Evolutionary conservation across 371 early-diverging fungal species (phyloP).

Genomic region (Basidiobolus meristosporus): DNA sequence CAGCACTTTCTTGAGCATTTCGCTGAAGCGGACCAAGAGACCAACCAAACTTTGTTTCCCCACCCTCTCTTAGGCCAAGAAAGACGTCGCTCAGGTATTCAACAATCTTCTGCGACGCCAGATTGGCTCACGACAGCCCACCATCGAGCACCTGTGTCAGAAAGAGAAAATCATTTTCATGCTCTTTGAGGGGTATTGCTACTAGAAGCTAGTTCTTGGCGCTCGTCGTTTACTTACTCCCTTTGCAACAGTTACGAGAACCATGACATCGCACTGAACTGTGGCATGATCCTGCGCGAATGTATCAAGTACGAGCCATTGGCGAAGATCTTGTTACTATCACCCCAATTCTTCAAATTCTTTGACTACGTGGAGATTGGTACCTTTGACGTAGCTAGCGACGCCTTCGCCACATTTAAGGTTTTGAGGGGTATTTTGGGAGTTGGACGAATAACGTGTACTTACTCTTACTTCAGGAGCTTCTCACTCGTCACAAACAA

Average conservation of each 20-base stretch:
- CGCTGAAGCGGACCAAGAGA: background rate
- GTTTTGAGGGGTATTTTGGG: slow-evolving; percentile 6
- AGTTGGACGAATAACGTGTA: background rate
- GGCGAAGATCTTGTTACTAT: slow-evolving; percentile 63
- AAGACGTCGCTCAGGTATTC: slow-evolving; percentile 93
- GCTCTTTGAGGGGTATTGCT: slow-evolving; percentile 53
- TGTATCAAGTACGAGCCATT: slow-evolving; percentile 86
- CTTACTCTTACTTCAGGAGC: slow-evolving; percentile 33
- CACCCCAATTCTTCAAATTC: slow-evolving; percentile 75
- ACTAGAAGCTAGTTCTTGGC: background rate
- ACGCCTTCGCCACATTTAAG: slow-evolving; percentile 95
- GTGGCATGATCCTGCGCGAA: slow-evolving; percentile 92
- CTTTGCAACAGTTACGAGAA: slow-evolving; percentile 53
- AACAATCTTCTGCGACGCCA: slow-evolving; percentile 87
- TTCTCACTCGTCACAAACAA: slow-evolving; percentile 83
- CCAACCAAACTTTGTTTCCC: background rate
- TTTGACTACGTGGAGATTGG: slow-evolving; percentile 87
- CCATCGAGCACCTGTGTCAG: slow-evolving; percentile 80
- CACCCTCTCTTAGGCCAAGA: too few relatives aligned
- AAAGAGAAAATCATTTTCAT: slow-evolving; percentile 62
- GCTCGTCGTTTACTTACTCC: slow-evolving; percentile 1
- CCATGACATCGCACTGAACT: slow-evolving; percentile 87
- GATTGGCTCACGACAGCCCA: slow-evolving; percentile 86
- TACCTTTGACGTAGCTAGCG: slow-evolving; percentile 94
- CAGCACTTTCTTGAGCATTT: too few relatives aligned